Evolutionary conservation across 2,329 filamentous ascomycete species (phyloP).

Genomic region (Aureobasidium sp.): DNA sequence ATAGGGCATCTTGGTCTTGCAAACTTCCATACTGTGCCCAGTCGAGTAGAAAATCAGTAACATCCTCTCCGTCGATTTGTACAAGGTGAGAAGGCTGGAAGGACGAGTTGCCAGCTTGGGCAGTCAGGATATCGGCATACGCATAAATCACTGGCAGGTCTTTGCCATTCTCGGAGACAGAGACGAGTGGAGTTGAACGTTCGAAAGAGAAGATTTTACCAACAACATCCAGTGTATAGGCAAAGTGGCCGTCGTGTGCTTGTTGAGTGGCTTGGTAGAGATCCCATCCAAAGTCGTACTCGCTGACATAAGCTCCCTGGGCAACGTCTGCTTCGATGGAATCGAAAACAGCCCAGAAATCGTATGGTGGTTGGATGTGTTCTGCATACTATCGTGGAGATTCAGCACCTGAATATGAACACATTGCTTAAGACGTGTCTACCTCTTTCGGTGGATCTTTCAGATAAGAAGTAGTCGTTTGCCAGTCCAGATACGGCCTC

Average conservation of each 20-base stretch:
- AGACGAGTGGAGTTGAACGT: slow-evolving; percentile 48
- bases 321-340: slow-evolving; percentile 34
- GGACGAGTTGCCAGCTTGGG: slow-evolving; percentile 35
- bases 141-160: slow-evolving; percentile 53
- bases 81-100: slow-evolving; percentile 44
- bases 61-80: slow-evolving; percentile 38
- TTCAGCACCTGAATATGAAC: background rate
- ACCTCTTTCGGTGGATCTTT: slow-evolving; percentile 39
- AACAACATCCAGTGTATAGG: slow-evolving; percentile 48
- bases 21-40: background rate
- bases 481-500: slow-evolving; percentile 41
- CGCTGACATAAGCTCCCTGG: slow-evolving; percentile 32
- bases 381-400: slow-evolving; percentile 31
- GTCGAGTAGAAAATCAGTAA: background rate
- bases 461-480: slow-evolving; percentile 39
- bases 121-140: slow-evolving; percentile 41
- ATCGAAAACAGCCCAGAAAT: slow-evolving; percentile 35
- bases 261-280: slow-evolving; percentile 48
- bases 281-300: slow-evolving; percentile 43
- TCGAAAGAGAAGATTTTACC: slow-evolving; percentile 46
- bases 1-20: slow-evolving; percentile 45
- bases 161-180: slow-evolving; percentile 54
- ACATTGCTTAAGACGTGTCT: no score
- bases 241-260: slow-evolving; percentile 60
- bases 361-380: slow-evolving; percentile 38